Evolutionary conservation across 768 basidiomycete genomes (phyloP), one percentile per base, ranked within the genome.

Genomic region (Serendipita indica): DNA sequence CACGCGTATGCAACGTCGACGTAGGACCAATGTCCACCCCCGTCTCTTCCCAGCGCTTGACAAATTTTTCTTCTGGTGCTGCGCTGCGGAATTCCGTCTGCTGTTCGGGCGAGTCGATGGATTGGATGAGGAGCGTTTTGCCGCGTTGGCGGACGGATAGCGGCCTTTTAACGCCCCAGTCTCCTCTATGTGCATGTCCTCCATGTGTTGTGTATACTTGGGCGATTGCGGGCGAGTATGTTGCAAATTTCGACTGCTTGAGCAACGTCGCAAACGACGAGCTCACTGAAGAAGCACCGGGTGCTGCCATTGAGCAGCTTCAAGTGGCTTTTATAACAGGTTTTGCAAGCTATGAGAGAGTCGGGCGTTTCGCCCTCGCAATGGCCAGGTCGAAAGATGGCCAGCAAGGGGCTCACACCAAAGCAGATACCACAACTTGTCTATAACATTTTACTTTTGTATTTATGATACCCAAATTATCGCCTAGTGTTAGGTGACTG

Each of bases 101-200:
- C 63, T 86, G 75, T 59, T 85, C 79, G 58, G 73, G 79, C 30
- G 83, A 79, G 66, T 91, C 89, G 67, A 85, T 79, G 34, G 79
- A 72, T 54, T 75, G 73, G 60, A 91, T 79, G 64, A 76, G 79
- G 10, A 80, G 78, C 61, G 79, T 75, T 45, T 77, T 77, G 32
- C 80, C 77, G 57, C 83, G 79, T 45, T 84, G 71, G 1, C 52
- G 10, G 16, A 45, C 33, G 2, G 85, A 73, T 22, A 91, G 78
- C 22, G 87, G 84, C 0, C 89, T 83, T 70, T 93, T 93, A 62
- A 92, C 73, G 22, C 89, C 89, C 79, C 81, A 93, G 72, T 89
- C 78, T 58, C 87, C 86, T 27, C 88, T 79, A 63, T 83, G 75
- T 12, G 82, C 80, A 66, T 86, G 76, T 39, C 83, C 83, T 20